Evolutionary conservation across 1,284 basidiomycete genomes (phyloP), one percentile per base, ranked within the genome.

Genomic region (Tetrapyrgos nigripes): DNA sequence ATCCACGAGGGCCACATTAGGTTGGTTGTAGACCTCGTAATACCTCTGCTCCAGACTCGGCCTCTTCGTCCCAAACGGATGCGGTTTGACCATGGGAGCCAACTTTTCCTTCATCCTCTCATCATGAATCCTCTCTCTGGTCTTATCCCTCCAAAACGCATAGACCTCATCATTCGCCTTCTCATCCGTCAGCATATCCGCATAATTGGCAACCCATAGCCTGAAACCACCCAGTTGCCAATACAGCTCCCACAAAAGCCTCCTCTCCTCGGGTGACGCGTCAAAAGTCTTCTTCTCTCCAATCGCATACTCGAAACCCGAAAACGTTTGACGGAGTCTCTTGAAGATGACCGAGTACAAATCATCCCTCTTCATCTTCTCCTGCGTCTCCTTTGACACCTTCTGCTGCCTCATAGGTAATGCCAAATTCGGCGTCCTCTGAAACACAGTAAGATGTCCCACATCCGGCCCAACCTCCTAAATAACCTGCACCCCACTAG

Each of bases 401-500:
- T 56, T 52, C 44, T 59, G 21, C 56, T 70, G 69, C 14, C 33
- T 45, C 67, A 69, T 66, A 4, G 68, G 68, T 21, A 69, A 19
- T 2, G 68, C 65, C 24, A 69, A 48, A 43, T 69, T 68, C 1
- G 68, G 67, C 3, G 67, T 70, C 14, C 70, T 68, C 50, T 71
- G 70, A 58, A 71, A 71, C 21, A 70, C 65, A 6, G 66, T 67
- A 37, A 71, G 19, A 35, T 68, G 64, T 1, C 57, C 33, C 3
- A 58, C 67, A 6, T 62, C 50, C 3, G 64, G 57, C 1, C 62
- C 67, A 6, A 53, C 47, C 47, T 64, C 68, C 49, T 71, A 68
- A 46, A 69, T 63, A 10, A 71, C 50, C 54, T 71, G 70, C 8
- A 71, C 67, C 5, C 70, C 68, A 29, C 64, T 68, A 0, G 70